Evolutionary conservation across 164 flowering plant species (phyloP), one percentile per base, ranked within the genome.

Genomic region (Saururus chinensis): DNA sequence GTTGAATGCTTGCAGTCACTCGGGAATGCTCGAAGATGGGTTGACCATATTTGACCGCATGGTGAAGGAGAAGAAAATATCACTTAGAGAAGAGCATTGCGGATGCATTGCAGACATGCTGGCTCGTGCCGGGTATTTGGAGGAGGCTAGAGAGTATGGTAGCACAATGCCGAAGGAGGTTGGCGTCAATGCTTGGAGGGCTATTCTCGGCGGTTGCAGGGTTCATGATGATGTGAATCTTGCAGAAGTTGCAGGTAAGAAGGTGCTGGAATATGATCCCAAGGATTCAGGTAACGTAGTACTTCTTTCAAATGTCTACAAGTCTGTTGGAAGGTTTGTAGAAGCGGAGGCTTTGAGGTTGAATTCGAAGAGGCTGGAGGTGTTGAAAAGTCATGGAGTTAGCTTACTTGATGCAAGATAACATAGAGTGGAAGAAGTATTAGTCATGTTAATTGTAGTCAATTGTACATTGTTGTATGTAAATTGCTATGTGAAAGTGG

Each of bases 301-400:
- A 64, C 76, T 79, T 45, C 75, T 81, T 23, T 79, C 81, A 7
- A 77, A 79, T 64, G 65, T 75, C 40, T 77, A 77, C 75, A 79
- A 81, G 60, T 73, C 77, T 30, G 69, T 60, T 61, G 81, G 76
- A 22, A 75, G 75, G 70, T 78, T 73, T 56, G 61, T 70, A 56
- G 78, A 77, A 60, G 80, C 78, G 9, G 74, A 76, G 73, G 60
- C 52, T n/a, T 68, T 75, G 70, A 71, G 79, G 66, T 53, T 10
- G 19, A 48, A 62, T 23, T 65, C 73, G 74, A 59, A 56, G 63
- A 70, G 40, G 58, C 69, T 62, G 22, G 68, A 70, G 12, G 30
- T 69, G 60, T 51, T 51, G 9, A 77, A 80, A 65, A 68, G 61
- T n/a, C 73, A 76, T 37, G 77, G 79, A 30, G 40, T 73, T 45